Evolutionary conservation across 495 filamentous ascomycete genomes (phyloP).

Genomic region (Pyronema domesticum): DNA sequence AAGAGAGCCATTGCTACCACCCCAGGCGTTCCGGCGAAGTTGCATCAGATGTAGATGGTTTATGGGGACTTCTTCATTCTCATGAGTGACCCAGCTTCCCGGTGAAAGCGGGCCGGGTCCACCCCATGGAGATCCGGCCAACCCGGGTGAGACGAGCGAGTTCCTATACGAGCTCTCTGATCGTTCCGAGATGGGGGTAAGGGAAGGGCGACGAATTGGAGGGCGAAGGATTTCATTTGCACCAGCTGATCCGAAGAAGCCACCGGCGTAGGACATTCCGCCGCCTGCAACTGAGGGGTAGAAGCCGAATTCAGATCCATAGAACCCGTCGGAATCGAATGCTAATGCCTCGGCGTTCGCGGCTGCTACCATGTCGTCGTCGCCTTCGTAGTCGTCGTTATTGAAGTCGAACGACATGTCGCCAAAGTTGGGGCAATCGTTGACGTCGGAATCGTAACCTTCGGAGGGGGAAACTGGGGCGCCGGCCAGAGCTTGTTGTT

Average conservation of each 20-base stretch:
- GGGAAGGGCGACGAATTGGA: constrained; percentile 67
- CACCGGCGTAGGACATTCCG: constrained; percentile 36
- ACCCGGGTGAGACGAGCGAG: constrained; percentile 35
- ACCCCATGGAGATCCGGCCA: constrained; percentile 6
- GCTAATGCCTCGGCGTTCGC: constrained; percentile 89
- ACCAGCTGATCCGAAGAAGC: constrained; percentile 70
- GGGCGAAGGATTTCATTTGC: constrained; percentile 42
- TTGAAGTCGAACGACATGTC: constrained; percentile 8
- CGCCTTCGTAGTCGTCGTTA: constrained; percentile 48
- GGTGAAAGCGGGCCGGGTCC: constrained; percentile 11
- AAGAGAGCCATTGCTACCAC: constrained; percentile 18
- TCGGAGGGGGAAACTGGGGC: neutral
- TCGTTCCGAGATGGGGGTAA: constrained; percentile 91
- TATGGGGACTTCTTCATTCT: constrained; percentile 2
- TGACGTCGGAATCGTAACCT: constrained; percentile 1
- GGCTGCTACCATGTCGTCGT: constrained; percentile 81
- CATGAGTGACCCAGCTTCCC: constrained; percentile 9
- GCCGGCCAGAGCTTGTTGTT: constrained; percentile 23
- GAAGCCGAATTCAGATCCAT: constrained; percentile 96
- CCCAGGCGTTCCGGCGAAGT: constrained; percentile 17
- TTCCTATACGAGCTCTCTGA: constrained; percentile 93
- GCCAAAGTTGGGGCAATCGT: constrained; percentile 2
- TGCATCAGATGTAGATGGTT: constrained; percentile 7
- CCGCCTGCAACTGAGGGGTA: constrained; percentile 40
- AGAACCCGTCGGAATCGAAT: constrained; percentile 79